phyloP scores from a whole-genome alignment of 768 basidiomycete genomes.

The Pholiota molesta region DNA sequence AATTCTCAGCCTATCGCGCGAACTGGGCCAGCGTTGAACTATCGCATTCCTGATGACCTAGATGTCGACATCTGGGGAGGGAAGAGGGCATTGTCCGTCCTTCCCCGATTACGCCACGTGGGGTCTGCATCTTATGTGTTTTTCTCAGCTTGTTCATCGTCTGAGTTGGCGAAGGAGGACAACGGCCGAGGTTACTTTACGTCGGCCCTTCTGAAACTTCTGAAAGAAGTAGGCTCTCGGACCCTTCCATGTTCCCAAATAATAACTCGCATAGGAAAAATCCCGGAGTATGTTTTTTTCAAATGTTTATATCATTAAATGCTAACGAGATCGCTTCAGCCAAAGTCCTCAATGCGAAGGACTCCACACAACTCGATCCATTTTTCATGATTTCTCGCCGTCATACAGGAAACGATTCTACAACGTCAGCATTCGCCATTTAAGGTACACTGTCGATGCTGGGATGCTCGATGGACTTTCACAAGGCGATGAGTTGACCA shows the following conservation, averaged over 20 bases:
- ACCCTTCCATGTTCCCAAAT: neutral
- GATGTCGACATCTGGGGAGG: constrained; percentile 3
- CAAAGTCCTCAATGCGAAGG: constrained; percentile 10
- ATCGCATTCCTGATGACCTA: constrained; percentile 1
- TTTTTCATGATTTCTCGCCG: neutral
- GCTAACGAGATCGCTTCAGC: neutral
- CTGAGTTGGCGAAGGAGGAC: neutral
- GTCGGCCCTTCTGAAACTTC: neutral
- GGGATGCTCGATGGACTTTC: neutral
- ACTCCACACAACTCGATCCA: neutral
- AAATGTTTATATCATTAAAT: neutral
- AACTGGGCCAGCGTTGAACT: neutral
- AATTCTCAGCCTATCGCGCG: neutral
- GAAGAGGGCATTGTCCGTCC: neutral
- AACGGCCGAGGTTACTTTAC: neutral
- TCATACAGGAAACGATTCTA: neutral
- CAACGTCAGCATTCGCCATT: neutral
- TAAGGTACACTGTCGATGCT: neutral
- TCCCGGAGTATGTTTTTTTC: neutral
- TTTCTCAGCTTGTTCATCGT: constrained; percentile 2
- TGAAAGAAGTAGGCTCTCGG: neutral
- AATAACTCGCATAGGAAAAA: neutral
- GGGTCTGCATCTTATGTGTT: constrained; percentile 3
- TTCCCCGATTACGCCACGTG: neutral
- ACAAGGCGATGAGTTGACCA: neutral